phyloP scores from a whole-genome alignment of 225 moss, liverwort and hornwort species.

The Sphagnum contortum region DNA sequence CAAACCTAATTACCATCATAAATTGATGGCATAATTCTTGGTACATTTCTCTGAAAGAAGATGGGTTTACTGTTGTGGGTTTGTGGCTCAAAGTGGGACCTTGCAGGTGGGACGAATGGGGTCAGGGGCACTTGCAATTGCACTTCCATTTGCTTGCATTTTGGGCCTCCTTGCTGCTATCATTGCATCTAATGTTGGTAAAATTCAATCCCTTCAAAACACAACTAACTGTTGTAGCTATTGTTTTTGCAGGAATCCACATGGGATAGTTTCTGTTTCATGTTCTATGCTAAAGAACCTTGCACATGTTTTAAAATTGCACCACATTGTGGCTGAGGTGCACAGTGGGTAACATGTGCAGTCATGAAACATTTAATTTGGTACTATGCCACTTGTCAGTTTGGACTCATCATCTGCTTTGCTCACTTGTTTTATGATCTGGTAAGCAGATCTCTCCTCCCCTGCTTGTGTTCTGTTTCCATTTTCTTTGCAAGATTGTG shows the following conservation, averaged over 20 bases:
- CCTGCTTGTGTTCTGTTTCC: conserved; percentile 3
- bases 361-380: conserved; percentile 35
- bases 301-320: background rate
- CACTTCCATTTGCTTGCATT: conserved; percentile 42
- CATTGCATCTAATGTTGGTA: conserved; percentile 37
- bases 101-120: conserved; percentile 33
- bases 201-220: conserved; percentile 4
- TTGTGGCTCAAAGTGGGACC: too few species aligned
- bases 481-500: background rate
- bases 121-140: conserved; percentile 33
- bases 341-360: conserved; percentile 19
- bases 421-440: conserved; percentile 29
- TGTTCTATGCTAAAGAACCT: background rate
- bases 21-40: too few species aligned
- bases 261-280: background rate
- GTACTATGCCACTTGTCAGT: conserved; percentile 39
- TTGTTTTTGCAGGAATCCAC: background rate
- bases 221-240: background rate
- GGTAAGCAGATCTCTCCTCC: conserved; percentile 10
- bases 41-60: too few species aligned
- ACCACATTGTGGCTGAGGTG: background rate
- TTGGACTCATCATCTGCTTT: conserved; percentile 34
- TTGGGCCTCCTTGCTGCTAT: conserved; percentile 43
- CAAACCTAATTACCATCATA: too few species aligned
- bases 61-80: too few species aligned